These are phyloP conservation scores for Hirschfeldia incana DNA, from an alignment of 345 rosid genomes.

Conservation along the genomic window DNA sequence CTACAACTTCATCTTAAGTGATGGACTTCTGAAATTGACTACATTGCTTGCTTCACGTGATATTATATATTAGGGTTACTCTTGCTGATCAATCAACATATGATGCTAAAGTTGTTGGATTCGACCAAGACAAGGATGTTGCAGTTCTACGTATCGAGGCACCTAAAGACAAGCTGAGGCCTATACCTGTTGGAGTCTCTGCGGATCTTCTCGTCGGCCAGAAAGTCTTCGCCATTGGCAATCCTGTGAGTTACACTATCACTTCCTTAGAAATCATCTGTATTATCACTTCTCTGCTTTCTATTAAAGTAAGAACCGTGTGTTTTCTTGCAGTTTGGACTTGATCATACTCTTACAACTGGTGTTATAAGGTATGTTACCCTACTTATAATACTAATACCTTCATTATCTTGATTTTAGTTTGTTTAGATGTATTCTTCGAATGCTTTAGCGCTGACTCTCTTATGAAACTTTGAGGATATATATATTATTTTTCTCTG, in stretches of 20 bases:
- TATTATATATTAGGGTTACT: constrained; percentile 59
- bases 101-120: constrained; percentile 93
- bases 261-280: background rate
- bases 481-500: background rate
- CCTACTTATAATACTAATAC: background rate
- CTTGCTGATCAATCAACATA: constrained; percentile 82
- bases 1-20: background rate
- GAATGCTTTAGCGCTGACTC: background rate
- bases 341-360: constrained; percentile 93
- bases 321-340: constrained; percentile 71
- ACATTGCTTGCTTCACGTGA: background rate
- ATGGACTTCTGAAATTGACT: background rate
- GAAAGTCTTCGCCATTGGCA: constrained; percentile 95
- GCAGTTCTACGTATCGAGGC: constrained; percentile 78
- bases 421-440: background rate
- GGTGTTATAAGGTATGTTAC: constrained; percentile 80
- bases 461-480: background rate
- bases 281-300: background rate
- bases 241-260: constrained; percentile 68
- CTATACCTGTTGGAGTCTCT: constrained; percentile 86
- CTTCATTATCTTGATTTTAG: background rate
- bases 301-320: constrained; percentile 1
- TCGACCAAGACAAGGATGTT: constrained; percentile 96
- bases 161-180: constrained; percentile 72
- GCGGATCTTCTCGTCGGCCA: constrained; percentile 97